These are phyloP conservation scores for Sporothrix dimorphospora DNA, from an alignment of 2,329 filamentous ascomycete genomes.

Conservation along the genomic window DNA sequence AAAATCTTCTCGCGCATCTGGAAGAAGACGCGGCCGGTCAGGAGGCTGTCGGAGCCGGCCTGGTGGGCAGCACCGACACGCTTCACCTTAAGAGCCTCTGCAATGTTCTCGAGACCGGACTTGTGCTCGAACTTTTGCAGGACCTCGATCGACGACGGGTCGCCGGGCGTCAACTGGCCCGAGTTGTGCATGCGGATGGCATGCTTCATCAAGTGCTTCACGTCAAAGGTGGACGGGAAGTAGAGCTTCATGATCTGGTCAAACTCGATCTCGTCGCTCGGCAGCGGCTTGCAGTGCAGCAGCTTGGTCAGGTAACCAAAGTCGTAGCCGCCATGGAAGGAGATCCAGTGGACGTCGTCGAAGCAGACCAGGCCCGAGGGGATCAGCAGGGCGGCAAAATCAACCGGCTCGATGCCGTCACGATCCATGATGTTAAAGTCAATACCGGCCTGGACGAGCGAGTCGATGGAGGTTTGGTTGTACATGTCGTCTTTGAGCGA, in stretches of 20 bases:
- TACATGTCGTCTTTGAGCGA: slow-evolving; percentile 97
- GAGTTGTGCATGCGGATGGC: slow-evolving; percentile 71
- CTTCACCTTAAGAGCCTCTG: slow-evolving; percentile 89
- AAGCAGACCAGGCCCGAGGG: slow-evolving; percentile 89
- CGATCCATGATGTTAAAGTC: slow-evolving; percentile 83
- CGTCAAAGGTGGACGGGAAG: slow-evolving; percentile 92
- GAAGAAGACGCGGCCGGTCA: slow-evolving; percentile 95
- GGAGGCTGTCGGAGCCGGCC: slow-evolving; percentile 88
- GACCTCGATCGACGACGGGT: slow-evolving; percentile 70
- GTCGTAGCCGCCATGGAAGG: slow-evolving; percentile 97
- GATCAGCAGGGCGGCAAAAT: slow-evolving; percentile 87
- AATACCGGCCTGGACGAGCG: slow-evolving; percentile 87
- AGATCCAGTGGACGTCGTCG: slow-evolving; percentile 91
- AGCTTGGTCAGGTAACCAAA: slow-evolving; percentile 97
- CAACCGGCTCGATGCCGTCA: slow-evolving; percentile 85
- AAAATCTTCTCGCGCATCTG: slow-evolving; percentile 88
- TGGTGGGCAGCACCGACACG: slow-evolving; percentile 87
- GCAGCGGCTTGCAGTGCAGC: slow-evolving; percentile 78
- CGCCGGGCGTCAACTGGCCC: slow-evolving; percentile 64
- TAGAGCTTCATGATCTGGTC: slow-evolving; percentile 86
- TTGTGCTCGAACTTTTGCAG: slow-evolving; percentile 86
- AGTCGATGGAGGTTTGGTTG: slow-evolving; percentile 90
- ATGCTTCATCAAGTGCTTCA: slow-evolving; percentile 95
- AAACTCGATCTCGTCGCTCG: slow-evolving; percentile 88
- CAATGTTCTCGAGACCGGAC: slow-evolving; percentile 89